These are phyloP conservation scores for Aphanomyces astaci DNA, from an alignment of 352 stramenopile species.

Conservation along the genomic window DNA sequence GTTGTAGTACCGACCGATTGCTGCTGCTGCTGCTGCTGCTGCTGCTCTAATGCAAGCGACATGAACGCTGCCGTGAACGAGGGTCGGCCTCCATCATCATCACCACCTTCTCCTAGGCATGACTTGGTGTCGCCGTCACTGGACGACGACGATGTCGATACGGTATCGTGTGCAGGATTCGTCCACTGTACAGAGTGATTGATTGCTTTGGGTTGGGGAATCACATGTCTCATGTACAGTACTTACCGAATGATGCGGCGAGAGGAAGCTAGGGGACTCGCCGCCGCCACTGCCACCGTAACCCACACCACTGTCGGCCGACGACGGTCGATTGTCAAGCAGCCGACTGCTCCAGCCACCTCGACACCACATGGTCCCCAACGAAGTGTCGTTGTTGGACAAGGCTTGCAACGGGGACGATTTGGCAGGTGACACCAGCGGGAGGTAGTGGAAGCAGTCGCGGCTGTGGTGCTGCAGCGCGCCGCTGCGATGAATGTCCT, in stretches of 20 bases:
- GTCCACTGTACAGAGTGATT: slow-evolving; percentile 16
- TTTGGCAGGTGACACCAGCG: slow-evolving; percentile 8
- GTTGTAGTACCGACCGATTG: too few species aligned
- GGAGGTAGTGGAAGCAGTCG: slow-evolving; percentile 14
- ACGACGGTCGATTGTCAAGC: not conserved
- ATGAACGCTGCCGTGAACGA: slow-evolving; percentile 15
- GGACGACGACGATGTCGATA: slow-evolving; percentile 9
- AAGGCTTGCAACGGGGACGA: not conserved
- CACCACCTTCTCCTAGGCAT: not conserved
- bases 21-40: too few species aligned
- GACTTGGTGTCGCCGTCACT: slow-evolving; percentile 19
- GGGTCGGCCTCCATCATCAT: not conserved
- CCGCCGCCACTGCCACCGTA: too few species aligned
- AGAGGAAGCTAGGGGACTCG: too few species aligned
- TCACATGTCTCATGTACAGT: too few species aligned
- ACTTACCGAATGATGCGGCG: slow-evolving; percentile 3
- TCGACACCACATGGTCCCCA: too few species aligned
- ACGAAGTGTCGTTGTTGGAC: too few species aligned
- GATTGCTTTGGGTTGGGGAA: too few species aligned
- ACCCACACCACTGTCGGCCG: too few species aligned
- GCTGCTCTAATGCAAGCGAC: not conserved
- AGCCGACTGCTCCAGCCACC: slow-evolving; percentile 8
- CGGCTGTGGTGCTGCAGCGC: slow-evolving; percentile 34
- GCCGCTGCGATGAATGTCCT: slow-evolving; percentile 34
- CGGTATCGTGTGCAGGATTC: slow-evolving; percentile 12